A percentile compares a stretch with the other conserved stretches of the same genome.
Conservation (phyloP, 352 stramenopile genomes). For the Pythium angustatum region DNA sequence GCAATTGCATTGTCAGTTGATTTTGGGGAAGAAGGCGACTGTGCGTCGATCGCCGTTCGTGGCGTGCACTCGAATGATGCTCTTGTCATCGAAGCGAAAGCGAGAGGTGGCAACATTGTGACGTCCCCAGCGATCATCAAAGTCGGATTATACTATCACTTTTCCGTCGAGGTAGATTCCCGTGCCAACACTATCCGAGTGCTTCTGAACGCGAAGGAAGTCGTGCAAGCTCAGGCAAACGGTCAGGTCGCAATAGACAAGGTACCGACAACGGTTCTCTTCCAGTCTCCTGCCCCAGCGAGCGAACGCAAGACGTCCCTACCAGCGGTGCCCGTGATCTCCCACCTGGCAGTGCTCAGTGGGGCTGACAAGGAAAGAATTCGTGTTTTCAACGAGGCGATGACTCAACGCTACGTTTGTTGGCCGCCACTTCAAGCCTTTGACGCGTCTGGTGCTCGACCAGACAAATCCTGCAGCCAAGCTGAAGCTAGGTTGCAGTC, state of each 20-base stretch:
- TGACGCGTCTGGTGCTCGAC: slow-evolving; percentile 30
- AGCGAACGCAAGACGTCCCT: not conserved
- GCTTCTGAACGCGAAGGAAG: slow-evolving; percentile 21
- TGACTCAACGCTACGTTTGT: slow-evolving; percentile 51
- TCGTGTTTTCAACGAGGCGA: slow-evolving; percentile 35
- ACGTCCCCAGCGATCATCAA: slow-evolving; percentile 5
- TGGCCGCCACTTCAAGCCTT: slow-evolving; percentile 48
- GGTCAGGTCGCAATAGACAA: not conserved
- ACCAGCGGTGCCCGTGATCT: slow-evolving; percentile 28
- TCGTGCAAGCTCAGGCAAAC: not conserved
- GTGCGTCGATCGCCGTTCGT: not conserved
- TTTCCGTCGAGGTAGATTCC: slow-evolving; percentile 9
- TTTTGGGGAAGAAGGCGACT: not conserved
- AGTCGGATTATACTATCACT: slow-evolving; percentile 28
- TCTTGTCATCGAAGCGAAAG: not conserved
- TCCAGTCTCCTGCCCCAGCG: not conserved
- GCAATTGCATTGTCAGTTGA: not conserved
- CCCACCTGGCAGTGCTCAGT: slow-evolving; percentile 48
- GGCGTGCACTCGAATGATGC: not conserved
- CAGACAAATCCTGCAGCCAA: slow-evolving; percentile 35
- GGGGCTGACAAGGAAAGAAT: slow-evolving; percentile 17
- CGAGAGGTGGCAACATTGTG: not conserved
- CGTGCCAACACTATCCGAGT: slow-evolving; percentile 4
- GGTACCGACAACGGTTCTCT: not conserved
- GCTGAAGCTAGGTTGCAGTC: slow-evolving; percentile 39